These are phyloP conservation scores for Rhytidhysteron rufulum DNA, from an alignment of 2,329 filamentous ascomycete species.

Conservation along the genomic window DNA sequence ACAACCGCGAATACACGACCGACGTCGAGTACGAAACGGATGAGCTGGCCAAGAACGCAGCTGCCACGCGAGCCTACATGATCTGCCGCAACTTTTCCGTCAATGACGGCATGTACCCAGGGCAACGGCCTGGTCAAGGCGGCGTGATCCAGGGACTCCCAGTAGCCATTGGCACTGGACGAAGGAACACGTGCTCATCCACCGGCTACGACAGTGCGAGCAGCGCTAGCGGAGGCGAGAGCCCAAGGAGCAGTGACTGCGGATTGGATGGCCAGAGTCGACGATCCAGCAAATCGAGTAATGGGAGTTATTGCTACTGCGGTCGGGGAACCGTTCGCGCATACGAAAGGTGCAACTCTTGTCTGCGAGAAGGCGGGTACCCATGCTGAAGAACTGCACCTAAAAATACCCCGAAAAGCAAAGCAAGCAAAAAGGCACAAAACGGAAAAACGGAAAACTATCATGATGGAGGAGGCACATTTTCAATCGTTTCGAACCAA, in stretches of 20 bases:
- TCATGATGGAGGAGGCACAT: not conserved
- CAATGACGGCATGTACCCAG: slow-evolving; percentile 82
- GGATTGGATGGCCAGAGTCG: slow-evolving; percentile 37
- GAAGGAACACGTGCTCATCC: slow-evolving; percentile 45
- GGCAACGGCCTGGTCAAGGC: slow-evolving; percentile 52
- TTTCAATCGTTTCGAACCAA: too few relatives aligned
- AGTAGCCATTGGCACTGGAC: slow-evolving; percentile 60
- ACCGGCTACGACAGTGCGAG: slow-evolving; percentile 50
- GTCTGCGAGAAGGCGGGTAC: slow-evolving; percentile 41
- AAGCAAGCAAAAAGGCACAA: too few relatives aligned
- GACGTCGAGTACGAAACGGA: slow-evolving; percentile 81
- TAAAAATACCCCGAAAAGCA: not conserved
- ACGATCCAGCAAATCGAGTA: slow-evolving; percentile 32
- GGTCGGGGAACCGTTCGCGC: slow-evolving; percentile 36
- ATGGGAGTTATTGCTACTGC: slow-evolving; percentile 26
- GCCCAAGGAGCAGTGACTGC: slow-evolving; percentile 47
- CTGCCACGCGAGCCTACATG: slow-evolving; percentile 94
- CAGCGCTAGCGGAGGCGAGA: slow-evolving; percentile 53
- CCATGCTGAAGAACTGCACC: slow-evolving; percentile 14
- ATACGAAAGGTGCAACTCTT: slow-evolving; percentile 42
- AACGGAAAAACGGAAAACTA: not conserved
- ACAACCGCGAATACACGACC: slow-evolving; percentile 94
- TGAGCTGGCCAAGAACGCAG: slow-evolving; percentile 81
- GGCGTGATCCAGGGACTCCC: slow-evolving; percentile 58
- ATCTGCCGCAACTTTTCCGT: slow-evolving; percentile 97